A percentile compares a stretch with the other conserved stretches of the same genome.
These are phyloP conservation scores for Candida silvicultrix DNA, from an alignment of 805 yeast species.

Conservation along the genomic window DNA sequence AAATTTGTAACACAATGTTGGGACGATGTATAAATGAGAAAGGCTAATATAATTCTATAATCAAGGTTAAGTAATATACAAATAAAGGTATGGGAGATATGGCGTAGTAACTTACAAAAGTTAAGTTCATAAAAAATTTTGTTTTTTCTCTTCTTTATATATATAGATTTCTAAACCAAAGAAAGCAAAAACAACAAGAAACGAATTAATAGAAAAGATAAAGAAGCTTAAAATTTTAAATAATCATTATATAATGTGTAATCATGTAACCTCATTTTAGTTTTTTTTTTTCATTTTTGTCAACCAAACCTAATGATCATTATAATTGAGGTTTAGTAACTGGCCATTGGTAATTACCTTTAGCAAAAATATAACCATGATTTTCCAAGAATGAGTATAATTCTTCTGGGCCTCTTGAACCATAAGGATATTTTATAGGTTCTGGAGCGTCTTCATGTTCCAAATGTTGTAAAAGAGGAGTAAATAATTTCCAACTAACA, in stretches of 20 bases:
- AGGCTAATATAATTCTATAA: background rate
- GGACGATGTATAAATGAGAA: conserved; percentile 7
- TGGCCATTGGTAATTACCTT: conserved; percentile 85
- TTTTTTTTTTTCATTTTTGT: no score
- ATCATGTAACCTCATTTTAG: no score
- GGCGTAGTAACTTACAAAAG: no score
- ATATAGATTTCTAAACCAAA: no score
- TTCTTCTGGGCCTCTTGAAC: conserved; percentile 80
- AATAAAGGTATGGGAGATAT: background rate
- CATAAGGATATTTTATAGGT: conserved; percentile 74
- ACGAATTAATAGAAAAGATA: no score
- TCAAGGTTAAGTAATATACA: background rate
- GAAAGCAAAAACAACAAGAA: no score
- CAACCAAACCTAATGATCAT: no score
- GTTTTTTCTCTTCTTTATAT: no score
- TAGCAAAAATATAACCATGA: conserved; percentile 69
- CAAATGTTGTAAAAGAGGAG: conserved; percentile 78
- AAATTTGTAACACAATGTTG: conserved; percentile 58
- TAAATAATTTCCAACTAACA: conserved; percentile 86
- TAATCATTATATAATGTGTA: background rate
- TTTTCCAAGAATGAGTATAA: conserved; percentile 54
- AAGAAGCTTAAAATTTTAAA: no score
- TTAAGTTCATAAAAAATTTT: no score
- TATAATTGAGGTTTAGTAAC: conserved; percentile 44
- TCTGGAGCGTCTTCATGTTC: conserved; percentile 66